phyloP scores from a whole-genome alignment of 768 basidiomycete species.

The Mycena indigotica region DNA sequence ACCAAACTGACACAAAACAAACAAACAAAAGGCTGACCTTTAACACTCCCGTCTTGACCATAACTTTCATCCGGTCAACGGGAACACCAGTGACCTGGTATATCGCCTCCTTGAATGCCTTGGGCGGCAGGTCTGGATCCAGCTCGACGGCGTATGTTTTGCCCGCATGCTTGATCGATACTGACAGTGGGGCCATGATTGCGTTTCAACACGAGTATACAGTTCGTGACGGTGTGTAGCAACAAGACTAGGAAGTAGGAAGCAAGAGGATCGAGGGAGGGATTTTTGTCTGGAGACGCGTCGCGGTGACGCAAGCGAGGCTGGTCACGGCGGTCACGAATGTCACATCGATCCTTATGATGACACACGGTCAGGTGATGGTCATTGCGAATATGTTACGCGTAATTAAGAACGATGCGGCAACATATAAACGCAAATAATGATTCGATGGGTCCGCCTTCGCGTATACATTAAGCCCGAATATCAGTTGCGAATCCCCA shows the following conservation, averaged over 20 bases:
- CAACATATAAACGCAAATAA: no score
- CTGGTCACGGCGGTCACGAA: no score
- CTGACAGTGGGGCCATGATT: conserved; percentile 65
- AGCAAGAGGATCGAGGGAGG: no score
- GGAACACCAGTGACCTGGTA: conserved; percentile 86
- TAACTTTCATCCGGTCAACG: conserved; percentile 92
- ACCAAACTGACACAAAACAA: no score
- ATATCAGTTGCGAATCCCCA: no score
- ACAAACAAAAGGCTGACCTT: no score
- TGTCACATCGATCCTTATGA: neutral
- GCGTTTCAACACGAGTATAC: neutral
- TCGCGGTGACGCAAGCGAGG: conserved; percentile 20
- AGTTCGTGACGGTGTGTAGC: conserved; percentile 5
- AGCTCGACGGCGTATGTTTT: conserved; percentile 73
- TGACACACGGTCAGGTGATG: neutral
- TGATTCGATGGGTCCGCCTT: no score
- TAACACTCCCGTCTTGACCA: conserved; percentile 89
- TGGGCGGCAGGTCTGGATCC: conserved; percentile 68
- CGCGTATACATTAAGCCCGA: no score
- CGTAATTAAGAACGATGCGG: no score
- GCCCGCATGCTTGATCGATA: conserved; percentile 90
- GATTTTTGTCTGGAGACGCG: conserved; percentile 25
- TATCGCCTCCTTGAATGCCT: conserved; percentile 80
- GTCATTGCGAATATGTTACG: no score
- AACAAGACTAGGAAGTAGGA: no score